Evolutionary conservation across 169 alveolate species (phyloP), one percentile per base, ranked within the genome.

Genomic region (Toxoplasma gondii): DNA sequence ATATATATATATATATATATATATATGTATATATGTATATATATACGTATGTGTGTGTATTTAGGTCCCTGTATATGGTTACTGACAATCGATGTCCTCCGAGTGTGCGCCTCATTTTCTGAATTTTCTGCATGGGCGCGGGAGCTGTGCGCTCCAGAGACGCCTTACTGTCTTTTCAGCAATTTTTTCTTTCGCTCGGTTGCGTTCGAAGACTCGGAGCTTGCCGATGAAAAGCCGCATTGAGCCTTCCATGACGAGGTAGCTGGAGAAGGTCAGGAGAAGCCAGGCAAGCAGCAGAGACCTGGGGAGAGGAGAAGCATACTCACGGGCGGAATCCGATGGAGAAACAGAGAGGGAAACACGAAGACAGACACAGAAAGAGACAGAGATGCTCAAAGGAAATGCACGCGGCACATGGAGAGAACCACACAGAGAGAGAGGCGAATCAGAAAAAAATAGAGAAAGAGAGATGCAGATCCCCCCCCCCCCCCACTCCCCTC

Each of bases 161-260:
- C 12, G 4, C 19, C 90, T 82, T 39, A 82, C 90, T 9, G 90
- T 67, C 39, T 82, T 82, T 36, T 82, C 69, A 10, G 41, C 16
- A 4, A 82, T 2, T 49, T 82, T 82, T 36, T 82, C 90, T 31
- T 44, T 82, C 17, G 64, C 90, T 34, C 90, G 90, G 90, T 82
- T 82, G 22, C 90, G 53, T 31, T 82, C 90, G 29, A 82, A 82
- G 64, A 44, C 90, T 16, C 90, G 64, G 67, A 82, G 64, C n/a
- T 43, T 82, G 53, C 90, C 90, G 41, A 82, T 17, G 90, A 38
- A 82, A 12, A 38, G 41, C 67, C 69, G 17, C 38, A 49, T 44
- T 7, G 41, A 43, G 38, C 38, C 38, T 43, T 82, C 90, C 90
- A 82, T 43, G 10, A 10, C 69, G 67, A 82, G 69, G 90, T 82